Evolutionary conservation across 306 rosid genomes (phyloP).

Genomic region (Clitoria ternatea): DNA sequence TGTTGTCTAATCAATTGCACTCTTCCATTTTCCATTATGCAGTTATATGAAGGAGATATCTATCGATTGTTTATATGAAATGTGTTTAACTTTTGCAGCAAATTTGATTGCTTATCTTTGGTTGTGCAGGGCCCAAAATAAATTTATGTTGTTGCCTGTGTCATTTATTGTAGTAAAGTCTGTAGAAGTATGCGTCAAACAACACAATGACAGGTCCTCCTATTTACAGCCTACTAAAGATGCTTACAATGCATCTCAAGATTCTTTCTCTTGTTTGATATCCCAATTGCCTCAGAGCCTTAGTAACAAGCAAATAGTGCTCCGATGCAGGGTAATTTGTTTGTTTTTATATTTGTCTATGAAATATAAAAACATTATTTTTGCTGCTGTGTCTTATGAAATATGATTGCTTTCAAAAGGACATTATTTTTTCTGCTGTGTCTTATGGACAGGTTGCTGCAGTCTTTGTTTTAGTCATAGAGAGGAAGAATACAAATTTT

Average conservation of each 20-base stretch:
- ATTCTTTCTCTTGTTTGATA: conserved; percentile 41
- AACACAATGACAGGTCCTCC: conserved; percentile 30
- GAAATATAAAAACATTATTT: conserved; percentile 7
- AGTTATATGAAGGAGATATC: background rate
- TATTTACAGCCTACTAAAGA: conserved; percentile 25
- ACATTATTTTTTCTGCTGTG: conserved; percentile 6
- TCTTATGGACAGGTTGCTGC: conserved; percentile 64
- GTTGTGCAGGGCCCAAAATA: conserved; percentile 52
- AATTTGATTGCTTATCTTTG: conserved; percentile 29
- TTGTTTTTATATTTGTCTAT: background rate
- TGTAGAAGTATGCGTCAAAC: conserved; percentile 28
- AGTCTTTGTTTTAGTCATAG: conserved; percentile 53
- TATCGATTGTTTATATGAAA: background rate
- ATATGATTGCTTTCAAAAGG: conserved; percentile 15
- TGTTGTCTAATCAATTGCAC: background rate
- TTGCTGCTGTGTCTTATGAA: conserved; percentile 19
- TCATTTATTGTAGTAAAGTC: conserved; percentile 63
- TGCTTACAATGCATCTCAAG: conserved; percentile 23
- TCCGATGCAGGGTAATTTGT: conserved; percentile 64
- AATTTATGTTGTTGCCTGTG: conserved; percentile 64
- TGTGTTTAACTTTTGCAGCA: background rate
- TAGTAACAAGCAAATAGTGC: conserved; percentile 37
- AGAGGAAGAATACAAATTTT: conserved; percentile 38
- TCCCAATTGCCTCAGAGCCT: conserved; percentile 47
- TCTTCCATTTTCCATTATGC: background rate